Base-by-base conservation (phyloP, 2,329 filamentous ascomycete genomes). In the Annulohypoxylon truncatum region DNA sequence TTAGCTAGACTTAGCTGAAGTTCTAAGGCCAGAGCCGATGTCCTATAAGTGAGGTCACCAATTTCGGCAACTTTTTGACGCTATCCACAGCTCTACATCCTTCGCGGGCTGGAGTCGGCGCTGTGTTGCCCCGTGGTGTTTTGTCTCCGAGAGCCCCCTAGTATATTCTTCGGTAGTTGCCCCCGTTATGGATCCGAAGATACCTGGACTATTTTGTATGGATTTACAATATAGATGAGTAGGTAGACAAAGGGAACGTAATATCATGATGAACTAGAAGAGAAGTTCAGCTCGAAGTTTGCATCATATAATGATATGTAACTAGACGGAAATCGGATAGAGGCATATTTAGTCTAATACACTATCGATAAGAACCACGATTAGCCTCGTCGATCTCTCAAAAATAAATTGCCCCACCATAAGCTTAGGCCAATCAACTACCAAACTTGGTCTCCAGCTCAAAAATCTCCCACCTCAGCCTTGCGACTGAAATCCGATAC, bases 391-490 rank as follows among this genome's bases (percentile, higher is more conserved):
- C 35, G 22, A 44, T 53, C 42, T 24, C 33, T 28, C 8, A 38
- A 28, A 46, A 51, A 18, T 31, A 3, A 18, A 15, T 7, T 40
- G 46, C 66, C 66, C 66, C 66, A 66, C 63, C 60, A 57, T 22
- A 2, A 71, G 70, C 68, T 71, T 46, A 40, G 69, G 51, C 70
- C 69, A 64, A 69, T 65, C 51, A 48, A 50, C 31, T 60, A 28
- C 38, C 13, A 40, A 40, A 26, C 6, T 5, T 28, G 24, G 13
- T 42, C 54, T 61, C 24, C 28, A 59, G 60, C 52, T 64, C 55
- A 54, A 64, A 71, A 69, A 70, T 59, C 68, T 68, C 70, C 68
- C 66, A 61, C 64, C 46, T 69, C 64, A 69, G 54, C 70, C 67
- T 71, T 55, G 55, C 59, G 51, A 54, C 53, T 9, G 28, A 52